phyloP scores from a whole-genome alignment of 2,329 filamentous ascomycete species.

The Cytospora chrysosperma region DNA sequence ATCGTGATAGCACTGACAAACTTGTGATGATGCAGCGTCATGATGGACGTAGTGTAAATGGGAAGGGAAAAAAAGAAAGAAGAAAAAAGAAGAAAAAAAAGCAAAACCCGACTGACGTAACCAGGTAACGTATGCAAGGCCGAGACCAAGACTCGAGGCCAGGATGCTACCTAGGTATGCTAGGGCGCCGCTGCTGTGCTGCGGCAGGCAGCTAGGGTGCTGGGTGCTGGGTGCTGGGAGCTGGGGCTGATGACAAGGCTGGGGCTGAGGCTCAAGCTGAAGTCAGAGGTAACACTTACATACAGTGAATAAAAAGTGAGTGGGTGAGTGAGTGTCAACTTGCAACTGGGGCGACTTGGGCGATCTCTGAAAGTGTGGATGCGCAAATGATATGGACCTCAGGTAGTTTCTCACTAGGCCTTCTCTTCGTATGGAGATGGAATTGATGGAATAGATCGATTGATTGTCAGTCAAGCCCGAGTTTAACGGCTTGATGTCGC shows the following conservation, averaged over 20 bases:
- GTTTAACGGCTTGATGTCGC: background rate
- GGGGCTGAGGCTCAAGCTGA: background rate
- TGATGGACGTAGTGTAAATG: background rate
- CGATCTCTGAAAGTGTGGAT: no score
- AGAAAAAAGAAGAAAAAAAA: background rate
- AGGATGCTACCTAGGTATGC: no score
- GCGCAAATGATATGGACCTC: no score
- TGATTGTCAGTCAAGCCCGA: background rate
- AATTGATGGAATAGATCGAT: no score
- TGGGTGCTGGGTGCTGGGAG: no score
- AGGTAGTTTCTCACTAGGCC: no score
- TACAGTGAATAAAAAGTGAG: background rate
- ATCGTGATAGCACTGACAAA: no score
- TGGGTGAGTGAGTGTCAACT: background rate
- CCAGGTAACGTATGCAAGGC: background rate
- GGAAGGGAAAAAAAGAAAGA: no score
- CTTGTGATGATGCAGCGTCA: background rate
- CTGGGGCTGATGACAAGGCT: background rate
- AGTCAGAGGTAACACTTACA: background rate
- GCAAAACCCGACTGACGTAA: constrained; percentile 12
- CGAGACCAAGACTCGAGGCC: background rate
- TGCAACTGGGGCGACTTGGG: no score
- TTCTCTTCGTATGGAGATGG: background rate
- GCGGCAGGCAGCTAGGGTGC: background rate
- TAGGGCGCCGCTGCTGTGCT: no score